phyloP scores from a whole-genome alignment of 805 yeast species.

The Kazachstania psychrophila region DNA sequence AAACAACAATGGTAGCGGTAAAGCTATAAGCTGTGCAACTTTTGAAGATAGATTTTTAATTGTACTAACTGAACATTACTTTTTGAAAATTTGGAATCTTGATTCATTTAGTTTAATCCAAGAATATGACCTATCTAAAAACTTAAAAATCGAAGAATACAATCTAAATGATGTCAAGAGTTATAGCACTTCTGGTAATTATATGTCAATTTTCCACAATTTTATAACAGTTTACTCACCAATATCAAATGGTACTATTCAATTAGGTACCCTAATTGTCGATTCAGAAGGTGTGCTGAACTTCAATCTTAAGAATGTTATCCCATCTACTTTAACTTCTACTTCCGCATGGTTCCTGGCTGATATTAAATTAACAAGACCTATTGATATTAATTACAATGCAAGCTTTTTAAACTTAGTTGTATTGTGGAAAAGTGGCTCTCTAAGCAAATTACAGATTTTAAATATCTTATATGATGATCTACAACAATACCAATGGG shows the following conservation, averaged over 20 bases:
- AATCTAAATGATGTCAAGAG: slow-evolving; percentile 9
- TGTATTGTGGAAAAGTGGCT: slow-evolving; percentile 57
- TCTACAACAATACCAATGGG: slow-evolving; percentile 19
- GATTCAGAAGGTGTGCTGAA: slow-evolving; percentile 10
- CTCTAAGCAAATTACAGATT: slow-evolving; percentile 38
- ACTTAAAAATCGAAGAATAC: slow-evolving; percentile 5
- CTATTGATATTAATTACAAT: slow-evolving; percentile 15
- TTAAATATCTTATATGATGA: slow-evolving; percentile 25
- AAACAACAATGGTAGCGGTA: slow-evolving; percentile 8
- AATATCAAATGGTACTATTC: slow-evolving; percentile 36
- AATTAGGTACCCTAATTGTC: slow-evolving; percentile 29
- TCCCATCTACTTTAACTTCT: slow-evolving; percentile 23
- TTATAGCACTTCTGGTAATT: slow-evolving; percentile 27
- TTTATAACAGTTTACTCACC: slow-evolving; percentile 35
- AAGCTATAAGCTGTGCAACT: slow-evolving; percentile 17
- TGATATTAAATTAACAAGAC: slow-evolving; percentile 21
- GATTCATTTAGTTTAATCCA: slow-evolving; percentile 10
- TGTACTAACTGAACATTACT: slow-evolving; percentile 22
- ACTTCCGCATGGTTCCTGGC: slow-evolving; percentile 27
- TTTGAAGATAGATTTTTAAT: slow-evolving; percentile 17
- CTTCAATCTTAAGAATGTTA: slow-evolving; percentile 8
- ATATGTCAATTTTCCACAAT: slow-evolving; percentile 29
- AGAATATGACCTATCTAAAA: slow-evolving; percentile 14
- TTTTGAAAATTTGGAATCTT: slow-evolving; percentile 27
- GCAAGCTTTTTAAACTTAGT: slow-evolving; percentile 29